Base-by-base conservation (phyloP, 1,284 basidiomycete genomes). In the Cutaneotrichosporon sp. region DNA sequence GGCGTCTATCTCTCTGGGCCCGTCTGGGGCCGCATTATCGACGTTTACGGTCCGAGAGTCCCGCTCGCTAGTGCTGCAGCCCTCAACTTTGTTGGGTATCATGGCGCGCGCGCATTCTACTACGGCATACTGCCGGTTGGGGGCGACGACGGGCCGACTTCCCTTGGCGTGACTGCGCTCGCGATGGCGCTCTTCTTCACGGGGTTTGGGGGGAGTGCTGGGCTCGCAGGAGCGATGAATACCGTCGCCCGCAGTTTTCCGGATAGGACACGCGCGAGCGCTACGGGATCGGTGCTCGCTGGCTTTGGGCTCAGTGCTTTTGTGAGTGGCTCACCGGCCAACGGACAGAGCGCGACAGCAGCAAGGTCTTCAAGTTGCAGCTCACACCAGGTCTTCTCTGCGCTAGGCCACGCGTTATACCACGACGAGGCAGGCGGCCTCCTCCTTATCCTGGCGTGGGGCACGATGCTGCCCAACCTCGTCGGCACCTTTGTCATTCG, bases 261-360 rank as follows among this genome's bases (percentile, higher is more conserved):
- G 1, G 78, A 80, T 65, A 59, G 66, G 21, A 73, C 76, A 8
- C 83, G 90, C 42, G 90, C 88, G 2, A 86, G 87, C 0, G 85
- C 88, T 0, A 90, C 88, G 2, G 88, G 88, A 4, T 75, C 90
- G 16, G 90, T 92, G 22, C 81, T 91, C 18, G 89, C 89, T 0
- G 91, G 89, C n/a, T 91, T 91, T 65, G 91, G 91, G 0, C 83
- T 92, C 6, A 90, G 89, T 9, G 91, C 90, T 0, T 91, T 92
- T 79, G 58, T 50, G 49, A 50, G 49, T 50, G 22, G 10, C 40
- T 13, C 11, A 13, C 13, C 16, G 10, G 40, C 5, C 14, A 18
- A 18, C 16, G 14, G 14, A 16, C 5, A 14, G 40, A 16, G 14
- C 5, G 40, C 14, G 40, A 36, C 14, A 42, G 14, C 40, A 16